A percentile compares a stretch with the other conserved stretches of the same genome.
phyloP scores from a whole-genome alignment of 2,329 filamentous ascomycete species.

The Blastomyces percursus region DNA sequence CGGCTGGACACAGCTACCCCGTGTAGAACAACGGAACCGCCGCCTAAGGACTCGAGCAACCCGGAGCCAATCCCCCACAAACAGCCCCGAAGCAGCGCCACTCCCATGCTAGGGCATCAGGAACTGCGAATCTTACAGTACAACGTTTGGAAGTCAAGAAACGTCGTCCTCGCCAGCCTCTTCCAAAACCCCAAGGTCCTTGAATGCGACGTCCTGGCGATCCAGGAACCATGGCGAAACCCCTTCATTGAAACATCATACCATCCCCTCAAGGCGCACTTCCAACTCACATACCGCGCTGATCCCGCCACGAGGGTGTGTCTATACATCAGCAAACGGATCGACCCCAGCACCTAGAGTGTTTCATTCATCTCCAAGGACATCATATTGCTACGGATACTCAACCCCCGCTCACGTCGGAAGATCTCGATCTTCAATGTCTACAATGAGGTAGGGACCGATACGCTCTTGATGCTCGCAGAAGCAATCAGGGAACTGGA shows the following conservation, averaged over 20 bases:
- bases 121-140: conserved; percentile 19
- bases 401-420: not conserved
- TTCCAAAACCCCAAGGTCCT: conserved; percentile 14
- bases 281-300: conserved; percentile 16
- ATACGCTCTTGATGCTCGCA: not conserved
- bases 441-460: conserved; percentile 10
- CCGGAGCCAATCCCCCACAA: not conserved
- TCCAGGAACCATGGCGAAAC: conserved; percentile 20
- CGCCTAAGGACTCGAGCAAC: not conserved
- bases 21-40: not conserved
- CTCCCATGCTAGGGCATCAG: not conserved
- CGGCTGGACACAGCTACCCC: not conserved
- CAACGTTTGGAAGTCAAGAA: conserved; percentile 17
- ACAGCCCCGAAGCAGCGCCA: not conserved
- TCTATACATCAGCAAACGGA: conserved; percentile 15
- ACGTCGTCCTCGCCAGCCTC: conserved; percentile 17
- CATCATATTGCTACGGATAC: conserved; percentile 11
- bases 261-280: conserved; percentile 15
- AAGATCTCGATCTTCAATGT: conserved; percentile 8
- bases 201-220: conserved; percentile 18
- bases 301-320: conserved; percentile 13
- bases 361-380: conserved; percentile 12
- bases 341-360: conserved; percentile 15
- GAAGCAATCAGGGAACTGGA: not conserved
- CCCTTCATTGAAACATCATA: conserved; percentile 16